These are phyloP conservation scores for Mycena amicta DNA, from an alignment of 768 basidiomycete species.

Conservation along the genomic window DNA sequence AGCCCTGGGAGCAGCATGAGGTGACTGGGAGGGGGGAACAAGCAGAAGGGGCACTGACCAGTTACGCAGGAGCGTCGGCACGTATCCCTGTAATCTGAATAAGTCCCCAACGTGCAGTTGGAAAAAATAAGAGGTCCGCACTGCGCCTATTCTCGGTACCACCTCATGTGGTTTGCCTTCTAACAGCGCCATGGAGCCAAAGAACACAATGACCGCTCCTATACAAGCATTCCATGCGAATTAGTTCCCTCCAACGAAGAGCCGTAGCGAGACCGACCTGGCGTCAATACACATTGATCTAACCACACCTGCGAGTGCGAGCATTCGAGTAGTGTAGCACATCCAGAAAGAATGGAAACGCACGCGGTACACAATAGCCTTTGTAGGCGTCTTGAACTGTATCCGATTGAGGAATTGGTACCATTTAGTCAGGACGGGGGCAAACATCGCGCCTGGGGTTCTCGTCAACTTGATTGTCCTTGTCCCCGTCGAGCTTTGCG, in stretches of 20 bases:
- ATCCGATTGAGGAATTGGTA: conserved; percentile 72
- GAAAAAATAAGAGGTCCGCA: conserved; percentile 25
- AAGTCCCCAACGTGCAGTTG: neutral
- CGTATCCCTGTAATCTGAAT: conserved; percentile 53
- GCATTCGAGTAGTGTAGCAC: neutral
- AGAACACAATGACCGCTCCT: conserved; percentile 54
- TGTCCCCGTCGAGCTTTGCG: neutral
- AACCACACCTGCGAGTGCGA: conserved; percentile 77
- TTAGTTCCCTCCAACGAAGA: too few species aligned
- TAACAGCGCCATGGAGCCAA: conserved; percentile 76
- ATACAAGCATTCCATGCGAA: neutral
- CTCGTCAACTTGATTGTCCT: too few species aligned
- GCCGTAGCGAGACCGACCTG: conserved; percentile 58
- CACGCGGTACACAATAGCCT: conserved; percentile 64
- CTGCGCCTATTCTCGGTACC: conserved; percentile 49
- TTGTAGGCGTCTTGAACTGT: conserved; percentile 63
- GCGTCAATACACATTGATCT: conserved; percentile 80
- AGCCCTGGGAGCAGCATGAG: conserved; percentile 42
- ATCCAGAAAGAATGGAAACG: conserved; percentile 22
- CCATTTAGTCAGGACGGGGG: conserved; percentile 83
- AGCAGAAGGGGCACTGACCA: conserved; percentile 56
- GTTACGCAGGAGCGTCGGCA: conserved; percentile 73
- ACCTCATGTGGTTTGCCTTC: conserved; percentile 68
- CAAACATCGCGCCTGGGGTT: conserved; percentile 65
- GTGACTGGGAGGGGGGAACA: neutral